Percentiles rank a stretch among this genome's conserved stretches.
Evolutionary conservation across 176 grass and related monocot species (phyloP).

Genomic region (Musa itinerans): DNA sequence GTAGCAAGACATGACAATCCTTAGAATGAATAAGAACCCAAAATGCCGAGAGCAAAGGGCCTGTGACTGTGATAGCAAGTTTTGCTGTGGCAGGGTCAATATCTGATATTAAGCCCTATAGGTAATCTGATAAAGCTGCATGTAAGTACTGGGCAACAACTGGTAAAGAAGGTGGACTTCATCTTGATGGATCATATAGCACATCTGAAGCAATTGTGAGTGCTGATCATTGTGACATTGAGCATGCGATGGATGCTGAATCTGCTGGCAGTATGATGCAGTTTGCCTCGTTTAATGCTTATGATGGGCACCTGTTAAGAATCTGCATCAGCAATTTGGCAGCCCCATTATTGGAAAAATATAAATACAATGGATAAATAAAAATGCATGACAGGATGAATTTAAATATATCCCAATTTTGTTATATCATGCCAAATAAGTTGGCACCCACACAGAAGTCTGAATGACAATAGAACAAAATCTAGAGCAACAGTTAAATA

Average conservation of each 20-base stretch:
- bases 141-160: not conserved
- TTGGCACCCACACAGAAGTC: no score
- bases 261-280: not conserved
- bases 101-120: constrained; percentile 28
- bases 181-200: constrained; percentile 1
- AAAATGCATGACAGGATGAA: not conserved
- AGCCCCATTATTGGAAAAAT: no score
- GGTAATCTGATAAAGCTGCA: not conserved
- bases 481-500: no score
- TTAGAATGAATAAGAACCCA: constrained; percentile 65
- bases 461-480: no score
- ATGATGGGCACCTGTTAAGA: not conserved
- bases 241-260: not conserved
- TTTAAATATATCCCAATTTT: not conserved
- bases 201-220: not conserved
- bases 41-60: constrained; percentile 65
- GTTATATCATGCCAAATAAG: no score
- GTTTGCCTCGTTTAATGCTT: constrained; percentile 3
- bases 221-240: not conserved
- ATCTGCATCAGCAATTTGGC: not conserved
- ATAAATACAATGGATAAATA: not conserved
- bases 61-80: constrained; percentile 35
- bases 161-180: not conserved
- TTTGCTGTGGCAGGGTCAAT: constrained; percentile 62
- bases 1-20: constrained; percentile 97